These are phyloP conservation scores for Globisporangium emineosum DNA, from an alignment of 352 stramenopile genomes.

Conservation along the genomic window DNA sequence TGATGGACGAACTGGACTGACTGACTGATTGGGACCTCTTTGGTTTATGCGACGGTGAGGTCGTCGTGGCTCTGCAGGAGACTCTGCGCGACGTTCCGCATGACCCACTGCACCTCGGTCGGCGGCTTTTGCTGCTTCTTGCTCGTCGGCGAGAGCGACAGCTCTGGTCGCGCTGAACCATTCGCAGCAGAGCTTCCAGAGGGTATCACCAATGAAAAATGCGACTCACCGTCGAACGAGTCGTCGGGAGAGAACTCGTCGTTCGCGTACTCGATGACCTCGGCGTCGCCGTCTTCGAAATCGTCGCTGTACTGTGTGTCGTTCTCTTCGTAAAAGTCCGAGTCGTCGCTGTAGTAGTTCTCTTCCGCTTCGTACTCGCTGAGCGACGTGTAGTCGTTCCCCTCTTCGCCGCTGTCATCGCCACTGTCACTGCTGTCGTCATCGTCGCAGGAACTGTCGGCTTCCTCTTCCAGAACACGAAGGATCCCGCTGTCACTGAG, in stretches of 20 bases:
- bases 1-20: background rate
- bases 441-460: constrained; percentile 42
- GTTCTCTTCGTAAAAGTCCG: constrained; percentile 66
- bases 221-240: constrained; percentile 3
- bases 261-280: constrained; percentile 78
- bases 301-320: constrained; percentile 80
- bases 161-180: background rate
- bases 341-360: constrained; percentile 85
- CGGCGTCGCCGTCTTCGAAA: constrained; percentile 72
- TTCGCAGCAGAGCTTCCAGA: background rate
- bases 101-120: constrained; percentile 71
- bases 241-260: constrained; percentile 54
- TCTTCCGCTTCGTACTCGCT: constrained; percentile 79
- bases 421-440: constrained; percentile 22
- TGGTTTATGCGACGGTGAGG: constrained; percentile 23
- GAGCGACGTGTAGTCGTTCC: constrained; percentile 53
- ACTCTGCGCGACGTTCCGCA: constrained; percentile 68
- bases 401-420: constrained; percentile 31
- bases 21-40: background rate
- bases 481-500: constrained; percentile 21
- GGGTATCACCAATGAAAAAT: background rate
- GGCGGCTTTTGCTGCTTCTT: constrained; percentile 27
- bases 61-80: constrained; percentile 59
- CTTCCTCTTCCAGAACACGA: constrained; percentile 32
- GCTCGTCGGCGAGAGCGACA: constrained; percentile 15